Evolutionary conservation across 257 asterid species (phyloP).

Genomic region (Solanum chiquidenum): DNA sequence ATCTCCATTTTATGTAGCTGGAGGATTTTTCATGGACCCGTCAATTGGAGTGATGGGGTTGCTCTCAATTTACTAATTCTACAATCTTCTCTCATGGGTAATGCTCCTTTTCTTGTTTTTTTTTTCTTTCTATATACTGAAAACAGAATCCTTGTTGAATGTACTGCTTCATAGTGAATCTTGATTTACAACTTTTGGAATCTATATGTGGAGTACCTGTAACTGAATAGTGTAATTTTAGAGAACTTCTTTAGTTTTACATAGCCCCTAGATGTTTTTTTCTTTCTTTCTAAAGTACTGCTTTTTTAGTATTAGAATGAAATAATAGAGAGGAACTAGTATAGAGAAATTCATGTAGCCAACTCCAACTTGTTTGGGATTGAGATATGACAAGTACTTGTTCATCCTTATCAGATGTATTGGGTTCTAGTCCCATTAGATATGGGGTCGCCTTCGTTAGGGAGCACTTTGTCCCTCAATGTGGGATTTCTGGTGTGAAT

Average conservation of each 20-base stretch:
- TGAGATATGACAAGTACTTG: not conserved
- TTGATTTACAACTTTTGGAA: not conserved
- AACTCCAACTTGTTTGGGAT: not conserved
- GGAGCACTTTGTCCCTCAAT: not conserved
- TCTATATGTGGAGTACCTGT: not conserved
- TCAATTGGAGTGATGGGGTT: conserved; percentile 16
- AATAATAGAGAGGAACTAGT: not conserved
- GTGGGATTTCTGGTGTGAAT: not conserved
- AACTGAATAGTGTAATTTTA: not conserved
- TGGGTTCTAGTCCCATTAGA: not conserved
- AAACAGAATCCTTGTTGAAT: not conserved
- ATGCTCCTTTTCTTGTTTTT: not conserved
- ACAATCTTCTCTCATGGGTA: conserved; percentile 30
- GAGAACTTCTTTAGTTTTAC: not conserved
- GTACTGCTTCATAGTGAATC: not conserved
- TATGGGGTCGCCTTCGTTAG: not conserved
- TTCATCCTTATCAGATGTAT: not conserved
- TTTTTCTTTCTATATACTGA: not conserved
- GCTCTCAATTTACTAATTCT: conserved; percentile 7
- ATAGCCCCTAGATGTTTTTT: not conserved
- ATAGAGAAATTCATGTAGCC: not conserved
- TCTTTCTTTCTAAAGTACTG: not conserved
- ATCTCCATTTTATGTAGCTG: not conserved
- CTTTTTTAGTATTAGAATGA: not conserved
- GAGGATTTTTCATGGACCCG: not conserved